Percentiles rank a stretch among this genome's conserved stretches.
Conservation (phyloP, 2,329 filamentous ascomycete species). For the Fusarium verticillioides region DNA sequence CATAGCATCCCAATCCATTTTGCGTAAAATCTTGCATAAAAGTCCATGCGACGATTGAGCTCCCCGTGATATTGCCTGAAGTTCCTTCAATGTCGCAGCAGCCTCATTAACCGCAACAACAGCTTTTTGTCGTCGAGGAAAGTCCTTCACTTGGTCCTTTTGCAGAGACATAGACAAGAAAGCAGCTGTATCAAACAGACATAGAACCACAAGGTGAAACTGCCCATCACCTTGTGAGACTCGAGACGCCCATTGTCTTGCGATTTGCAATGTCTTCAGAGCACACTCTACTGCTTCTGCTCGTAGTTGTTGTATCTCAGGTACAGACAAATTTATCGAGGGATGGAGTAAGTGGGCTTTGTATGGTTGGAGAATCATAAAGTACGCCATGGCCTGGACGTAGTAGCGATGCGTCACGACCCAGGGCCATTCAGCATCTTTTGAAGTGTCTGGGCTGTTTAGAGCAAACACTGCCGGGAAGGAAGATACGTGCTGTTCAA, state of each 20-base stretch:
- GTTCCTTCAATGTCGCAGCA: background rate
- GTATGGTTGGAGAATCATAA: conserved; percentile 18
- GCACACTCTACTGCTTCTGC: background rate
- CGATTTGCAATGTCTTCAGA: background rate
- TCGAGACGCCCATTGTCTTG: conserved; percentile 2
- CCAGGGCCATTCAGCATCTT: conserved; percentile 10
- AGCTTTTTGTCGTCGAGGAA: background rate
- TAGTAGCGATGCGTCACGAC: conserved; percentile 11
- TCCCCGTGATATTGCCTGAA: background rate
- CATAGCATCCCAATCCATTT: background rate
- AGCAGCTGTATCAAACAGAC: conserved; percentile 10
- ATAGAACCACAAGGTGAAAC: conserved; percentile 2
- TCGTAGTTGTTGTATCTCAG: background rate
- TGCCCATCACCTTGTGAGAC: conserved; percentile 1
- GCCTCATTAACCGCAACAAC: background rate
- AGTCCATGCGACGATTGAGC: conserved; percentile 4
- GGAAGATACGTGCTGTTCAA: background rate
- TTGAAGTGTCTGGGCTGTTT: background rate
- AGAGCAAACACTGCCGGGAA: background rate
- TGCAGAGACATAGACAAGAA: background rate
- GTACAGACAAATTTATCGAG: background rate
- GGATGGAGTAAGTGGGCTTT: background rate
- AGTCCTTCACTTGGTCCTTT: background rate
- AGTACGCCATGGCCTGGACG: conserved; percentile 13
- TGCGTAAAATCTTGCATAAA: background rate